Percentiles rank a stretch among this genome's conserved stretches.
Conservation (phyloP, 2,329 filamentous ascomycete species). For the Coniochaeta pulveracea region DNA sequence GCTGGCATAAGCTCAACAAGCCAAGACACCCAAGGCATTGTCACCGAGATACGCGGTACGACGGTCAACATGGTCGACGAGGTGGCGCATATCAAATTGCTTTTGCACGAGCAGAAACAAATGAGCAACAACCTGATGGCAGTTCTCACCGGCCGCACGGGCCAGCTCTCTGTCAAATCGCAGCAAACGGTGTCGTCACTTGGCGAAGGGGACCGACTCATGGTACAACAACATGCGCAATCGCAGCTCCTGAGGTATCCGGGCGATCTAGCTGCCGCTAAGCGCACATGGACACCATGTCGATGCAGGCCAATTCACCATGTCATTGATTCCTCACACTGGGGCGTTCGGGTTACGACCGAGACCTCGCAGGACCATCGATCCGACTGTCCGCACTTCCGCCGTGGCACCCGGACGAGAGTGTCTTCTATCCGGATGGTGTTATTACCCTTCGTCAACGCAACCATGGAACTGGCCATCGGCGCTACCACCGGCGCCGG, state of each 20-base stretch:
- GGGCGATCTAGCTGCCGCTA: background rate
- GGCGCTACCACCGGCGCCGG: background rate
- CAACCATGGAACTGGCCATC: background rate
- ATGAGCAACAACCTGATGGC: background rate
- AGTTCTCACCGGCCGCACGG: background rate
- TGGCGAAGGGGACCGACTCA: background rate
- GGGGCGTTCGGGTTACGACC: background rate
- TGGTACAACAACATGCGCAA: background rate
- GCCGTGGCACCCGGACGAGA: background rate
- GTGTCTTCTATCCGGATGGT: background rate
- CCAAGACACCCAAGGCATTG: background rate
- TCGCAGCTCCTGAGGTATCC: background rate
- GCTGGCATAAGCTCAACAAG: background rate
- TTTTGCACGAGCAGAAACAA: background rate
- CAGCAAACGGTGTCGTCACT: background rate
- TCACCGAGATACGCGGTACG: background rate
- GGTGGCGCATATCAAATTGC: background rate
- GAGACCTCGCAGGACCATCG: background rate
- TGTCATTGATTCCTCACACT: background rate
- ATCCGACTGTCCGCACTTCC: background rate
- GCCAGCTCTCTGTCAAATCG: background rate
- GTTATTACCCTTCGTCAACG: background rate
- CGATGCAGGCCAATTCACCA: background rate
- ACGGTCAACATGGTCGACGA: background rate
- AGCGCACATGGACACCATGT: background rate